Conservation (phyloP, 2,329 filamentous ascomycete genomes). For the Pseudocercospora fijiensis region DNA sequence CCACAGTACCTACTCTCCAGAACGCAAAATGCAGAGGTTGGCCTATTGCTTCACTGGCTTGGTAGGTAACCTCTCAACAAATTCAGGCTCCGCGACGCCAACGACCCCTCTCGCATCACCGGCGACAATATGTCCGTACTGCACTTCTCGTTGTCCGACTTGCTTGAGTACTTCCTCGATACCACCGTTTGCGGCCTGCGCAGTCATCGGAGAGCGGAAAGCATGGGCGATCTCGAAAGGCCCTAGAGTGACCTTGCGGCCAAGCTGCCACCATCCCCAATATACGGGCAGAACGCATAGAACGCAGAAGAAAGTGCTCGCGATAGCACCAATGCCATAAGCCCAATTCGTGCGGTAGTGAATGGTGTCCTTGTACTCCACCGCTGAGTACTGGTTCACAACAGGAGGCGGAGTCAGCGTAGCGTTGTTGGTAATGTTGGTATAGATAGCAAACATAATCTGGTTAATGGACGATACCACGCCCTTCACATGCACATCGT, state of each 20-base stretch:
- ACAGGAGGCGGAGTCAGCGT: background rate
- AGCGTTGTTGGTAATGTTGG: background rate
- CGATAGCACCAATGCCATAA: conserved; percentile 35
- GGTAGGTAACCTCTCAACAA: conserved; percentile 6
- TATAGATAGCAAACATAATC: conserved; percentile 16
- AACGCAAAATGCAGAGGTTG: background rate
- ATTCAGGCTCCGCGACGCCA: conserved; percentile 20
- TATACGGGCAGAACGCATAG: conserved; percentile 36
- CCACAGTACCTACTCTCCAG: too few species aligned
- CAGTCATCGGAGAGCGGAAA: conserved; percentile 23
- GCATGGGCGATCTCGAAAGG: conserved; percentile 41
- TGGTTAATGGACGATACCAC: conserved; percentile 2
- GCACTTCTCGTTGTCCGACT: background rate
- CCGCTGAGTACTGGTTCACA: background rate
- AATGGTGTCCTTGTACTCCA: conserved; percentile 14
- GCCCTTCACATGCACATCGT: background rate
- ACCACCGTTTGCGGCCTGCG: background rate
- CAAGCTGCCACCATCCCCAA: conserved; percentile 34
- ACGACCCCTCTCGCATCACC: conserved; percentile 13
- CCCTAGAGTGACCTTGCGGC: conserved; percentile 30
- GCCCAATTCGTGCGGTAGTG: conserved; percentile 32
- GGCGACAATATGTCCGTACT: conserved; percentile 12
- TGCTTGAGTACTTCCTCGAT: conserved; percentile 1
- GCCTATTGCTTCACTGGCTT: background rate
- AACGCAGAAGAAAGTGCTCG: conserved; percentile 35